Evolutionary conservation across 805 yeast genomes (phyloP), one percentile per base, ranked within the genome.

Genomic region (Wickerhamiella hasegawae): DNA sequence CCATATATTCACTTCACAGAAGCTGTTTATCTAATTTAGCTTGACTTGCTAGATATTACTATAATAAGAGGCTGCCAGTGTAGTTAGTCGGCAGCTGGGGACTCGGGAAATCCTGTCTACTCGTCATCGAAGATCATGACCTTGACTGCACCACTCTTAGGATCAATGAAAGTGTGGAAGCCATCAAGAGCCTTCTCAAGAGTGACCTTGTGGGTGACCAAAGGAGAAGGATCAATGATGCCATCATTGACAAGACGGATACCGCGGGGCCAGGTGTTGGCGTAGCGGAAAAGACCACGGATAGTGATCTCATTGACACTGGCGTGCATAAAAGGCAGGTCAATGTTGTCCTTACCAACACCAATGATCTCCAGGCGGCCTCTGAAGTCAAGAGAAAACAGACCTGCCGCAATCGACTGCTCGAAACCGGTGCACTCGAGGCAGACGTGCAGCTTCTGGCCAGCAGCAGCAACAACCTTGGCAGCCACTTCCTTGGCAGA

Each of bases 381-480:
- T 10, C 64, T 55, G 55, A 68, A 63, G 51, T 66, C 59, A 4
- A 62, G 61, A 25, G 66, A 57, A 40, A 58, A 66, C 39, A 65
- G 62, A 16, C 62, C 62, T 1, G 71, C 61, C 38, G 62, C 56
- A 43, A 70, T 65, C 19, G 67, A 58, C 5, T 60, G 47, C 45
- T 65, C 71, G 31, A 65, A 63, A 26, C 76, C 76, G 5, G 75
- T 69, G 55, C 74, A 68, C 47, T 69, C 75, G 33, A 69, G 48
- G 8, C 61, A 66, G 31, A 61, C 55, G 28, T 60, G 58, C 17
- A 71, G 72, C 28, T 53, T 55, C 16, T 41, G 28, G 10, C 68
- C 70, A 40, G 62, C 66, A 29, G 65, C 66, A 27, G 49, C 46
- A 10, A 40, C 39, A 21, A 48, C 35, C 41, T 51, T 46, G 14